Evolutionary conservation across 2,329 filamentous ascomycete genomes (phyloP).

Genomic region (Paracoccidioides lutzii): DNA sequence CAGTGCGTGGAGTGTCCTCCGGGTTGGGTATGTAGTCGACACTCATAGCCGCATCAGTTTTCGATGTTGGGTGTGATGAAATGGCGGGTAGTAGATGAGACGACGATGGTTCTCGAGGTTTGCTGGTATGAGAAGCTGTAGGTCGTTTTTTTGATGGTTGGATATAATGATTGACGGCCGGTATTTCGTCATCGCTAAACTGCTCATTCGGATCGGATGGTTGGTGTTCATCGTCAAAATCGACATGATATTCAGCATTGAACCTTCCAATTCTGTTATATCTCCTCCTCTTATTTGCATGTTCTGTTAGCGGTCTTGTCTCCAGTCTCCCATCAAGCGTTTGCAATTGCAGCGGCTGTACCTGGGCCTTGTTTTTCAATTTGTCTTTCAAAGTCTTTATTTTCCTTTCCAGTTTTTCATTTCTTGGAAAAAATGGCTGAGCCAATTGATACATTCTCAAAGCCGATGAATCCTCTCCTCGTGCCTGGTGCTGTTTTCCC

Average conservation of each 20-base stretch:
- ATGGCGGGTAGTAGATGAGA: background rate
- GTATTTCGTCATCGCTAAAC: conserved; percentile 22
- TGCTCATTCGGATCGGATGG: conserved; percentile 13
- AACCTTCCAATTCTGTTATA: background rate
- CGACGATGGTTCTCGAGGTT: background rate
- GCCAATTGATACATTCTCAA: conserved; percentile 79
- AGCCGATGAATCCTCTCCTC: conserved; percentile 64
- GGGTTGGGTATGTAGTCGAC: conserved; percentile 5
- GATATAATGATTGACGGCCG: conserved; percentile 12
- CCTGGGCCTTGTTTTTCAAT: conserved; percentile 21
- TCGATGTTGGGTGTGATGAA: background rate
- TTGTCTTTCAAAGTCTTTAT: conserved; percentile 43
- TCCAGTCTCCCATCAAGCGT: conserved; percentile 22
- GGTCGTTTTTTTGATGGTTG: conserved; percentile 19
- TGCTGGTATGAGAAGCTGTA: conserved; percentile 8
- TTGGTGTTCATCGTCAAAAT: conserved; percentile 23
- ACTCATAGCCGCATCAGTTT: background rate
- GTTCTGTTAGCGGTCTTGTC: conserved; percentile 12
- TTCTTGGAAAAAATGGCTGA: conserved; percentile 70
- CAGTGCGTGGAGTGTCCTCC: conserved; percentile 29
- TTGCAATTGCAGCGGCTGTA: background rate
- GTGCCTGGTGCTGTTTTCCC: conserved; percentile 78
- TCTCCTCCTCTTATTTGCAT: background rate
- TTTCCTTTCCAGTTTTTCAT: conserved; percentile 56
- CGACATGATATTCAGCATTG: conserved; percentile 1